These are phyloP conservation scores for Colletotrichum paranaense DNA, from an alignment of 2,329 filamentous ascomycete species.

Conservation along the genomic window DNA sequence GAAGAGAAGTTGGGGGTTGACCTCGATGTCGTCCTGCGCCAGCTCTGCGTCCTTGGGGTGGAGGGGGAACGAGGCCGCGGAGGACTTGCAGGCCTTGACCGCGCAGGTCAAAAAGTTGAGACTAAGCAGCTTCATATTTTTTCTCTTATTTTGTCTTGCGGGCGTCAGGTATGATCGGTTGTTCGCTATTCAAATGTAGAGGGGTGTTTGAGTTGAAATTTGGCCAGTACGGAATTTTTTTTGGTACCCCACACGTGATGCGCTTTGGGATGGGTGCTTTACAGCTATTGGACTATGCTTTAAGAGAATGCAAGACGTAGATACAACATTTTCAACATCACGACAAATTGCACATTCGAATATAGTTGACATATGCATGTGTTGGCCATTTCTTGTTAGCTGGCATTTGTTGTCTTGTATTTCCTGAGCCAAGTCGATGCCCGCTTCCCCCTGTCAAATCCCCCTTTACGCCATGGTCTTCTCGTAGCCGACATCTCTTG, in stretches of 20 bases:
- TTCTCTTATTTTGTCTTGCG: background rate
- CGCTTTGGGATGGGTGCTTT: slow-evolving; percentile 24
- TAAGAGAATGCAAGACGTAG: background rate
- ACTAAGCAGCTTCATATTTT: slow-evolving; percentile 89
- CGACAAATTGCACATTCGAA: background rate
- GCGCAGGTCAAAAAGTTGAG: slow-evolving; percentile 98
- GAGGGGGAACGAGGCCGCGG: slow-evolving; percentile 83
- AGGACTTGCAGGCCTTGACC: slow-evolving; percentile 91
- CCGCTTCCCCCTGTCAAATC: background rate
- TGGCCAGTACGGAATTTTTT: slow-evolving; percentile 31
- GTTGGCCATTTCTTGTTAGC: background rate
- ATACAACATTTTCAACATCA: background rate
- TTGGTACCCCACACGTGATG: slow-evolving; percentile 36
- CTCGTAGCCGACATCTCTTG: slow-evolving; percentile 50
- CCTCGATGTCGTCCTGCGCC: slow-evolving; percentile 82
- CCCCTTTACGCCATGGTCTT: slow-evolving; percentile 55
- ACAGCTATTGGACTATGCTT: slow-evolving; percentile 16
- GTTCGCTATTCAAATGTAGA: background rate
- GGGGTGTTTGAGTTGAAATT: slow-evolving; percentile 26
- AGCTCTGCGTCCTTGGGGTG: slow-evolving; percentile 94
- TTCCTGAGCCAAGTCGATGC: background rate
- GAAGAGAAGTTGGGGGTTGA: slow-evolving; percentile 82
- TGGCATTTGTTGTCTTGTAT: slow-evolving; percentile 12
- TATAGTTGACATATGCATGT: background rate
- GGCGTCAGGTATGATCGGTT: background rate